Base-by-base conservation (phyloP, 768 basidiomycete species). In the Mrakia gelida region DNA sequence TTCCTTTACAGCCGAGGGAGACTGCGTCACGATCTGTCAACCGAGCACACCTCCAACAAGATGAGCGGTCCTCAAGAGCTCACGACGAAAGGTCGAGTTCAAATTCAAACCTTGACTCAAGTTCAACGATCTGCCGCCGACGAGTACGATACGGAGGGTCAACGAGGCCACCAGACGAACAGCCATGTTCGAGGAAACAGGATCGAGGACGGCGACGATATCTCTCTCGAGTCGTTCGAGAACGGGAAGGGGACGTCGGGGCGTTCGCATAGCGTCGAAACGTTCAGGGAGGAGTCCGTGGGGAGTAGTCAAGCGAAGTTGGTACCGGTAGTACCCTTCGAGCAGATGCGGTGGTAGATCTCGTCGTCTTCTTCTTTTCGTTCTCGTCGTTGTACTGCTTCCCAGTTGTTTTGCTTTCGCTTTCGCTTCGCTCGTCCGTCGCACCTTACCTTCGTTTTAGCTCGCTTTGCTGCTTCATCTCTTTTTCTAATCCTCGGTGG, bases 171-270 rank as follows among this genome's bases (percentile, higher is more conserved):
- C 5, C 67, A 41, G 18, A 18, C 26, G 41, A 23, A 26, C 34
- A 67, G 38, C 41, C 41, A 45, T 16, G 38, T 34, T 26, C 67
- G 67, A 26, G 59, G 59, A 8, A 26, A 59, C 28, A 38, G 26
- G 38, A 34, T 70, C 38, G 67, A 70, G 67, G 67, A 70, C 67
- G 67, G 67, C 15, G 67, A 70, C 67, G 67, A 70, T 18, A 70
- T 70, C 8, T 41, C 38, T 18, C 67, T 70, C 41, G 67, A 70
- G 41, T 70, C 67, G 18, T 70, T 70, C 38, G 67, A 70, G 23
- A 43, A 43, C 67, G 38, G 23, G 26, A 43, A 70, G 67, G 26
- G 21, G 15, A 23, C 67, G 67, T 59, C 59, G 7, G 23, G 38
- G 38, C 32, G 21, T 15, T 7, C 32, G 21, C 32, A 16, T 30